phyloP scores from a whole-genome alignment of 116 monocot genomes.

The Trichopus zeylanicus region DNA sequence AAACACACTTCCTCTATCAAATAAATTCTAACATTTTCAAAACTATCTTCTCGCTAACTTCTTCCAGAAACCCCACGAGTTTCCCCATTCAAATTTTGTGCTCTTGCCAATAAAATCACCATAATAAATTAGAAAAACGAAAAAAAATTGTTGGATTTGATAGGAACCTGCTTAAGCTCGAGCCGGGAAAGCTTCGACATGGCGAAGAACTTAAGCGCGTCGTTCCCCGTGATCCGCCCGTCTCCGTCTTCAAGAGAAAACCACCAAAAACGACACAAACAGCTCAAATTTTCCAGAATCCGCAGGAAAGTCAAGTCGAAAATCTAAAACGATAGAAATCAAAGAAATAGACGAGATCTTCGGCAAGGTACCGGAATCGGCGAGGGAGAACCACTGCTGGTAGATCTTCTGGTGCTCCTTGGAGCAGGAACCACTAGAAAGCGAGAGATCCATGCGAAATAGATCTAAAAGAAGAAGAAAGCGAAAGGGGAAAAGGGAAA shows the following conservation, averaged over 20 bases:
- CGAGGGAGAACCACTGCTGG: slow-evolving; percentile 65
- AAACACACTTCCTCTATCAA: too few species aligned
- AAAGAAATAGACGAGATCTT: not conserved
- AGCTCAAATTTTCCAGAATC: not conserved
- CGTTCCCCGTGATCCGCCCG: slow-evolving; percentile 75
- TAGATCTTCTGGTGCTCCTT: slow-evolving; percentile 75
- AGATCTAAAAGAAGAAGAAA: not conserved
- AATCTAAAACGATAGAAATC: not conserved
- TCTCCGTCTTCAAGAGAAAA: slow-evolving; percentile 51
- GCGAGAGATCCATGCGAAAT: slow-evolving; percentile 31
- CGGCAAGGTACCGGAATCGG: slow-evolving; percentile 47
- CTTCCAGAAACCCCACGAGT: too few species aligned
- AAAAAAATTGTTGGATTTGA: not conserved
- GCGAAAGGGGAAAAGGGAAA: not conserved
- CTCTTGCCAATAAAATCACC: too few species aligned
- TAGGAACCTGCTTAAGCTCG: slow-evolving; percentile 77
- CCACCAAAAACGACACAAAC: not conserved
- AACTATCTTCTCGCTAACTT: too few species aligned
- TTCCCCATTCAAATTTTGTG: too few species aligned
- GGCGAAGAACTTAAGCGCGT: slow-evolving; percentile 85
- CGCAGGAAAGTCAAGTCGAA: too few species aligned
- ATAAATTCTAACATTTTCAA: too few species aligned
- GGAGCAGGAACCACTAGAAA: slow-evolving; percentile 31
- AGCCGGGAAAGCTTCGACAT: slow-evolving; percentile 78
- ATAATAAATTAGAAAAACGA: too few species aligned